These are phyloP conservation scores for Luffa acutangula DNA, from an alignment of 306 rosid species.

Conservation along the genomic window DNA sequence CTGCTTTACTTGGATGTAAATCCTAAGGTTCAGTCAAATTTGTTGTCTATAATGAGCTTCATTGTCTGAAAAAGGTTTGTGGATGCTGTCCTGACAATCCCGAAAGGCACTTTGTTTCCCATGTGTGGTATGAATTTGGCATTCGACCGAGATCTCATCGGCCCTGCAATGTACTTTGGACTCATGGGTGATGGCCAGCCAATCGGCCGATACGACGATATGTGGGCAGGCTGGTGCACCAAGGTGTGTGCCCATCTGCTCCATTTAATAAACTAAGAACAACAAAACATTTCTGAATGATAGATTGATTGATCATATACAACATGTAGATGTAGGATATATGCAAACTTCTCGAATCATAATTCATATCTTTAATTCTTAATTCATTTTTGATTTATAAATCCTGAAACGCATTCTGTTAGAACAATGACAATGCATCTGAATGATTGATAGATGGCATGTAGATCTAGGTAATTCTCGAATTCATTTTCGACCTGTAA, in stretches of 20 bases:
- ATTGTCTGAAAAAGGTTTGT: slow-evolving; percentile 26
- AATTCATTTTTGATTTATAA: background rate
- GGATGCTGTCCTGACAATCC: slow-evolving; percentile 52
- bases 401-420: background rate
- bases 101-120: slow-evolving; percentile 52
- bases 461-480: background rate
- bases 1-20: background rate
- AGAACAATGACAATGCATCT: background rate
- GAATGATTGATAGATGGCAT: background rate
- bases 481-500: background rate
- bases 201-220: slow-evolving; percentile 78
- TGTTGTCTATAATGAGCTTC: background rate
- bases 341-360: background rate
- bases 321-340: background rate
- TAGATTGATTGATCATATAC: background rate
- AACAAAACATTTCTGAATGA: background rate
- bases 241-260: slow-evolving; percentile 22
- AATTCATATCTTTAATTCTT: background rate
- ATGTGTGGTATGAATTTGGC: slow-evolving; percentile 95
- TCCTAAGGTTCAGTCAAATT: background rate
- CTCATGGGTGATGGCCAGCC: slow-evolving; percentile 97
- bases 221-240: slow-evolving; percentile 97
- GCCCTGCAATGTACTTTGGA: slow-evolving; percentile 94
- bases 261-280: background rate
- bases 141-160: slow-evolving; percentile 81